These are phyloP conservation scores for Aspergillus spinulosporus DNA, from an alignment of 2,329 filamentous ascomycete species.

Conservation along the genomic window DNA sequence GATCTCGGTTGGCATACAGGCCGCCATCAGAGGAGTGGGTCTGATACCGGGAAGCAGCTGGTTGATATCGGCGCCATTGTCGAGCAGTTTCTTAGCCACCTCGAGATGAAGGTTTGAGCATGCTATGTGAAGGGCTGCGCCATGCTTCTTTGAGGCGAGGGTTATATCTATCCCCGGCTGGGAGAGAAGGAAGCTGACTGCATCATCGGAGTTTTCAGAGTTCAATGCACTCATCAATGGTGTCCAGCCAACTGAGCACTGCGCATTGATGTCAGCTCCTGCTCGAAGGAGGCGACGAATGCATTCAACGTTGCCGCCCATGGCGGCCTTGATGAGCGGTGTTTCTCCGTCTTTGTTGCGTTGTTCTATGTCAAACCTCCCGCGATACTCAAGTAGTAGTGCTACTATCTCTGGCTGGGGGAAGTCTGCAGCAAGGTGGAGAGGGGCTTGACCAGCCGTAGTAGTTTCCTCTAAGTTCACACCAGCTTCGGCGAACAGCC, in stretches of 20 bases:
- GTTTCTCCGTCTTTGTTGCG: neutral
- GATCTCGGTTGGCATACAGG: neutral
- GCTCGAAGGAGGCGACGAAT: neutral
- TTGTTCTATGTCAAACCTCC: neutral
- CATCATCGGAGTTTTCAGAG: neutral
- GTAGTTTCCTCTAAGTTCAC: neutral
- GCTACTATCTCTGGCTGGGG: neutral
- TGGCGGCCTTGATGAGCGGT: neutral
- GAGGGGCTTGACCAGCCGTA: neutral
- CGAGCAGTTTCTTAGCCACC: neutral
- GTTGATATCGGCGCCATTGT: neutral
- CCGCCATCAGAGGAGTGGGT: neutral
- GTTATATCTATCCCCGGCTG: neutral
- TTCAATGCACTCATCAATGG: neutral
- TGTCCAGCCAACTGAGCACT: neutral
- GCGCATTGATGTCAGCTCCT: conserved; percentile 3
- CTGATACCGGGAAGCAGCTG: neutral
- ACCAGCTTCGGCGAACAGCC: neutral
- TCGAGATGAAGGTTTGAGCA: neutral
- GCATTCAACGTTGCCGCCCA: neutral
- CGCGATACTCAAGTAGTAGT: neutral
- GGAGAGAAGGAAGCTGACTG: neutral
- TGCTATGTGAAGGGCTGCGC: neutral
- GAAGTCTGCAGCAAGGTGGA: neutral
- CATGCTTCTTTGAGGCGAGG: neutral